Percentiles rank a stretch among this genome's conserved stretches.
These are phyloP conservation scores for Pleurotus djamor DNA, from an alignment of 768 basidiomycete species.

Conservation along the genomic window DNA sequence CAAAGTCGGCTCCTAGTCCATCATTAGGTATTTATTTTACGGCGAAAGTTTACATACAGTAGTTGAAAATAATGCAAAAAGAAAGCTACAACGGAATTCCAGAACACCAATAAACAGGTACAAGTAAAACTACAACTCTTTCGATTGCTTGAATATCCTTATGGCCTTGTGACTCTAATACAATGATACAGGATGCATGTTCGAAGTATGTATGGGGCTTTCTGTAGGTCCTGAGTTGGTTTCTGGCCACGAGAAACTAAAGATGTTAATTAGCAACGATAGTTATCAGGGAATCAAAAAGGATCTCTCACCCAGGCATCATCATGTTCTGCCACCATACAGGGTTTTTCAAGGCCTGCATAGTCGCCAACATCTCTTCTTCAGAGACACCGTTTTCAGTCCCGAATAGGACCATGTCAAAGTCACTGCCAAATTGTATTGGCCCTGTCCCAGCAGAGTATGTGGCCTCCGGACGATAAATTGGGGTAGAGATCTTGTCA, in stretches of 20 bases:
- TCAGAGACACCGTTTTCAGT: slow-evolving; percentile 32
- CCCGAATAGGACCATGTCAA: slow-evolving; percentile 30
- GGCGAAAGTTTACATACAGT: too few relatives aligned
- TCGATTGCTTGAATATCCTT: not conserved
- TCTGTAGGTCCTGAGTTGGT: not conserved
- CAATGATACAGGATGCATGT: not conserved
- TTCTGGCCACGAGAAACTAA: slow-evolving; percentile 10
- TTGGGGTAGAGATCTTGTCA: slow-evolving; percentile 29
- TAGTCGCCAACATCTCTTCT: slow-evolving; percentile 66
- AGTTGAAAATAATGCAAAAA: too few relatives aligned
- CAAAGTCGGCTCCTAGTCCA: too few relatives aligned
- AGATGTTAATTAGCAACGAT: slow-evolving; percentile 1
- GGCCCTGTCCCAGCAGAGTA: slow-evolving; percentile 38
- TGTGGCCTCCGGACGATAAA: slow-evolving; percentile 46
- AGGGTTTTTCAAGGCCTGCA: slow-evolving; percentile 71
- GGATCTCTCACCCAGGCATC: slow-evolving; percentile 70
- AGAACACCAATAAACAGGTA: not conserved
- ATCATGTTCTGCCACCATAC: slow-evolving; percentile 79
- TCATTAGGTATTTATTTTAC: too few relatives aligned
- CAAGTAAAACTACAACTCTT: not conserved
- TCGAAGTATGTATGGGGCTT: not conserved
- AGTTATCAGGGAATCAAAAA: not conserved
- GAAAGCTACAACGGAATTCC: too few relatives aligned
- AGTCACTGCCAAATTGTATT: slow-evolving; percentile 38
- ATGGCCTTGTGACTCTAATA: not conserved